Evolutionary conservation across 805 yeast genomes (phyloP).

Genomic region (Candida khao-thaluensis): DNA sequence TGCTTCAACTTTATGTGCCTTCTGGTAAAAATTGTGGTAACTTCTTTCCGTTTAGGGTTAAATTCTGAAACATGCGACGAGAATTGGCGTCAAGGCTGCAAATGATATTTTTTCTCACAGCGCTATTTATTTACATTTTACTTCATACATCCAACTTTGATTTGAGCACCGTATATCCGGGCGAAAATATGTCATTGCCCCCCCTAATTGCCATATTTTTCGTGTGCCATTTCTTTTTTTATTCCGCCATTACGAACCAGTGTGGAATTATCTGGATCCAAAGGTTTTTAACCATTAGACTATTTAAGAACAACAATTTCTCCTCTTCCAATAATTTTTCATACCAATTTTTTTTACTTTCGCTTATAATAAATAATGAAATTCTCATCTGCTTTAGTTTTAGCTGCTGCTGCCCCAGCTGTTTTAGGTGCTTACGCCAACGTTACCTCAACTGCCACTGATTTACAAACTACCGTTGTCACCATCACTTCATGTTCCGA

Average conservation of each 20-base stretch:
- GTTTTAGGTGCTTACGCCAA: conserved; percentile 31
- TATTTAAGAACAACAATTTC: no score
- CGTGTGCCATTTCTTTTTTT: no score
- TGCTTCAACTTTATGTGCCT: no score
- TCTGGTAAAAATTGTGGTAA: not conserved
- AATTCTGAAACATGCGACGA: conserved; percentile 9
- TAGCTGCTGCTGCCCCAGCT: conserved; percentile 28
- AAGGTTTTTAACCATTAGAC: conserved; percentile 6
- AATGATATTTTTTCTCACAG: conserved; percentile 1
- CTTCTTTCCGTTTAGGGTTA: conserved; percentile 7
- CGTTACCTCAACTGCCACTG: conserved; percentile 29
- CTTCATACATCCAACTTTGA: not conserved
- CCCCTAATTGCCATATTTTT: no score
- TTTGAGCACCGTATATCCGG: conserved; percentile 2
- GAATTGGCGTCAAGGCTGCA: conserved; percentile 6
- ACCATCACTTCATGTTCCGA: conserved; percentile 39
- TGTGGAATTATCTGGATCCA: conserved; percentile 1
- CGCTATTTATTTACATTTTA: conserved; percentile 3
- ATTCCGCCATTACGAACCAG: not conserved
- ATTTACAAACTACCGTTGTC: conserved; percentile 28
- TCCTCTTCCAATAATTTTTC: no score
- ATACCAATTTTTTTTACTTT: conserved; percentile 17
- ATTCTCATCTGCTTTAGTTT: conserved; percentile 31
- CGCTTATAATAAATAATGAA: conserved; percentile 32
- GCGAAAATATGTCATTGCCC: no score